A percentile compares a stretch with the other conserved stretches of the same genome.
These are phyloP conservation scores for Bryoerythrophyllum caledonicum DNA, from an alignment of 225 moss, liverwort and hornwort genomes.

Conservation along the genomic window DNA sequence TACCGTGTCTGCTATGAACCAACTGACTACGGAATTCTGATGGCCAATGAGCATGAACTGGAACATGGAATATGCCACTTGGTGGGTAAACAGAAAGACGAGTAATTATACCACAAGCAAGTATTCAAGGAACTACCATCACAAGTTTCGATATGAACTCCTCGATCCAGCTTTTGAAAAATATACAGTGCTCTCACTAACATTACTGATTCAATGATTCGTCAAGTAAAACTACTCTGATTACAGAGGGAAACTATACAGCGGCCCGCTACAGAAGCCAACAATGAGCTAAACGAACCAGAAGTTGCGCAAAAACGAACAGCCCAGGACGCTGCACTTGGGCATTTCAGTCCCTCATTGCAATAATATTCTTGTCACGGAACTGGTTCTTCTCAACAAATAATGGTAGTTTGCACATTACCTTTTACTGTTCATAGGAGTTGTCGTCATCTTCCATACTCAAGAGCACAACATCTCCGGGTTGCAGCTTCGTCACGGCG, in stretches of 20 bases:
- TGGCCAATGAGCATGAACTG: neutral
- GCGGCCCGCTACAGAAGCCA: conserved; percentile 3
- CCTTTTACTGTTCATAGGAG: conserved; percentile 36
- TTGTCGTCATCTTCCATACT: conserved; percentile 49
- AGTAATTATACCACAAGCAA: neutral
- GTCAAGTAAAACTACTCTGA: conserved; percentile 15
- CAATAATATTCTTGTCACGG: neutral
- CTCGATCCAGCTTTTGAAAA: conserved; percentile 4
- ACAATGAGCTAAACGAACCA: conserved; percentile 1
- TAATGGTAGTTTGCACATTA: neutral
- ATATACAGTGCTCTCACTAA: conserved; percentile 20
- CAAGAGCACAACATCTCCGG: conserved; percentile 40
- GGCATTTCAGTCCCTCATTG: neutral
- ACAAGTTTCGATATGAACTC: neutral
- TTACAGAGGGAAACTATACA: conserved; percentile 16
- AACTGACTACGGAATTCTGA: neutral
- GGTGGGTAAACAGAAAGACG: neutral
- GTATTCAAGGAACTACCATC: neutral
- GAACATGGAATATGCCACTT: neutral
- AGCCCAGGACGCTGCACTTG: neutral
- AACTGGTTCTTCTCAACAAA: neutral
- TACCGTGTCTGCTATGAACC: neutral
- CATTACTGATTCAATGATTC: conserved; percentile 13
- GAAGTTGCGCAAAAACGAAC: neutral
- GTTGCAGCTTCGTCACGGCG: conserved; percentile 44